Evolutionary conservation across 1,284 basidiomycete genomes (phyloP), one percentile per base, ranked within the genome.

Genomic region (Rhodotorula sp.): DNA sequence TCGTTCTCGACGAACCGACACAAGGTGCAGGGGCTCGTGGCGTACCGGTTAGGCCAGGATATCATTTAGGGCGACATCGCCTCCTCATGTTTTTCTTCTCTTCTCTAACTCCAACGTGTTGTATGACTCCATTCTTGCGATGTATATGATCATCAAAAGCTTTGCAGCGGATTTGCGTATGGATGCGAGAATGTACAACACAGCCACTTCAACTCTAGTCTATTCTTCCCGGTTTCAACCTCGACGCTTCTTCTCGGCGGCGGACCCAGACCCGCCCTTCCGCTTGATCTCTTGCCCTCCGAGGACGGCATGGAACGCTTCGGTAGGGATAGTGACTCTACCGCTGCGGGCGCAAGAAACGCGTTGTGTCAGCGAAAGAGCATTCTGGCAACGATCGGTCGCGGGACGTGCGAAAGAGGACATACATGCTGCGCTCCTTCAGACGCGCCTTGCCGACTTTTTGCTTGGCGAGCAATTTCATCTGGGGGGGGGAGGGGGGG

Each of bases 401-500:
- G n/a, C n/a, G 24, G 24, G 22, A 49, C 33, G 30, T 22, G 20
- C 15, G 46, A 10, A 24, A n/a, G n/a, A 17, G 12, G 8, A 62
- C 64, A 30, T 17, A 72, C 70, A 75, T 75, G 64, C 66, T 69
- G 15, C 74, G 68, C 59, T 76, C 74, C 82, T 94, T 95, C 85
- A 96, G 89, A 68, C 85, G 84, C 69, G 87, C 87, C 82, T 95
- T 95, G 62, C 91, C 89, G 79, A 91, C 91, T 82, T 95, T 95
- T 80, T 96, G 93, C 80, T 93, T 93, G 78, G 91, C 87, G 30
- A 96, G 85, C 76, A 93, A 90, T 82, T 96, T 95, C 84, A 93
- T 85, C 60, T 55, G 62, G 20, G 62, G 14, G 6, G 26, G 12
- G 44, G 29, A 58, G 20, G 6, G 8, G 24, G n/a, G 30, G 6